Conservation (phyloP, 75 land plant species). For the Adiantum capillusveneris region DNA sequence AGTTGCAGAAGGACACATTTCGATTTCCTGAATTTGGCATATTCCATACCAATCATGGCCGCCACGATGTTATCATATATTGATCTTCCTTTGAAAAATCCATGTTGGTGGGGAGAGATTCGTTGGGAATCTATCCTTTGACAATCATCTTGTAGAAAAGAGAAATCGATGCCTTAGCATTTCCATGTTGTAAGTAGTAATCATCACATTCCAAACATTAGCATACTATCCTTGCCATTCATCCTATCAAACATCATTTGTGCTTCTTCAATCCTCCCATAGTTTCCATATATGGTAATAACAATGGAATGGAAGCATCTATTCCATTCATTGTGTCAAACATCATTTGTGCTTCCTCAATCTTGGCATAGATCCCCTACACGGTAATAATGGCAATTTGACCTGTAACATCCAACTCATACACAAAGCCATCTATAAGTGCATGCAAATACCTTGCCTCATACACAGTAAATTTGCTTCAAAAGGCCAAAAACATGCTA, state of each 20-base stretch:
- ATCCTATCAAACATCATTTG: too few species aligned
- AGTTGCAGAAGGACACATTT: too few species aligned
- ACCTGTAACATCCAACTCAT: constrained; percentile 22
- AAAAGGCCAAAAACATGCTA: constrained; percentile 3
- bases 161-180: constrained; percentile 31
- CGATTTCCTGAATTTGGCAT: too few species aligned
- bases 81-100: too few species aligned
- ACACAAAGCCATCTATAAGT: constrained; percentile 21
- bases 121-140: constrained; percentile 2
- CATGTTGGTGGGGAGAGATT: too few species aligned
- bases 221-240: too few species aligned
- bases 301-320: too few species aligned
- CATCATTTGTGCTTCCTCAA: constrained; percentile 38
- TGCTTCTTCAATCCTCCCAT: too few species aligned
- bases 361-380: constrained; percentile 40
- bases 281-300: too few species aligned
- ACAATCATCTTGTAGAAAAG: constrained; percentile 34
- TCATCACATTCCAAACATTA: constrained; percentile 57
- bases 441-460: constrained; percentile 35
- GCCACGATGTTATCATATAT: too few species aligned
- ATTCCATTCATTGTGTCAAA: constrained; percentile 26
- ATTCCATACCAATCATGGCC: too few species aligned
- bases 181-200: constrained; percentile 43
- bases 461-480: not conserved
- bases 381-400: constrained; percentile 48